A percentile compares a stretch with the other conserved stretches of the same genome.
Evolutionary conservation across 2,329 filamentous ascomycete genomes (phyloP).

Genomic region (Nemania serpens): DNA sequence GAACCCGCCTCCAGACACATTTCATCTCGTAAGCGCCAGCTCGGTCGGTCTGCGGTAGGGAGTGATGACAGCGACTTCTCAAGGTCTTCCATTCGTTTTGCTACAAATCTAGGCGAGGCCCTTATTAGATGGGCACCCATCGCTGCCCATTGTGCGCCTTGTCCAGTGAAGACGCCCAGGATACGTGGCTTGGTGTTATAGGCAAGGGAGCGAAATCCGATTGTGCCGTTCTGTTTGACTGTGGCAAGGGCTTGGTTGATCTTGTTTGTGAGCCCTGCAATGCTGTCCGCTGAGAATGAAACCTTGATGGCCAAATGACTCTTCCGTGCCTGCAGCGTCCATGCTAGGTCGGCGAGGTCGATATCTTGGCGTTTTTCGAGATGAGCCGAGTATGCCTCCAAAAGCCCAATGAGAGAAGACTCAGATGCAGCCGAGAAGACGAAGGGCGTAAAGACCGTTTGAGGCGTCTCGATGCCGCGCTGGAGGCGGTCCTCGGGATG

Average conservation of each 20-base stretch:
- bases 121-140: conserved; percentile 36
- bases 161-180: conserved; percentile 36
- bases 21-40: conserved; percentile 38
- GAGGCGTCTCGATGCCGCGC: no score
- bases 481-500: no score
- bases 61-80: conserved; percentile 29
- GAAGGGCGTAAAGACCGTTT: conserved; percentile 20
- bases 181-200: conserved; percentile 11
- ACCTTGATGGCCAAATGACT: conserved; percentile 2
- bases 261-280: conserved; percentile 2
- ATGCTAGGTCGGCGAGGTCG: conserved; percentile 14
- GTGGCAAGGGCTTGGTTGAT: conserved; percentile 5
- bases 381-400: conserved; percentile 6
- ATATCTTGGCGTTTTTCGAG: not conserved
- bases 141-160: conserved; percentile 37
- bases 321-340: conserved; percentile 18
- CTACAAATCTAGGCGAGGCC: conserved; percentile 6
- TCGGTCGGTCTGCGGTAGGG: conserved; percentile 33
- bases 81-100: conserved; percentile 21
- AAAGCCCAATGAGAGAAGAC: conserved; percentile 14
- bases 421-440: conserved; percentile 28
- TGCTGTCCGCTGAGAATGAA: conserved; percentile 15
- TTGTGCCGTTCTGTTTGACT: conserved; percentile 5
- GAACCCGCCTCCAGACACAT: not conserved
- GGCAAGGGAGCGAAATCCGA: not conserved